Evolutionary conservation across 345 rosid species (phyloP).

Genomic region (Syzygium jambos): DNA sequence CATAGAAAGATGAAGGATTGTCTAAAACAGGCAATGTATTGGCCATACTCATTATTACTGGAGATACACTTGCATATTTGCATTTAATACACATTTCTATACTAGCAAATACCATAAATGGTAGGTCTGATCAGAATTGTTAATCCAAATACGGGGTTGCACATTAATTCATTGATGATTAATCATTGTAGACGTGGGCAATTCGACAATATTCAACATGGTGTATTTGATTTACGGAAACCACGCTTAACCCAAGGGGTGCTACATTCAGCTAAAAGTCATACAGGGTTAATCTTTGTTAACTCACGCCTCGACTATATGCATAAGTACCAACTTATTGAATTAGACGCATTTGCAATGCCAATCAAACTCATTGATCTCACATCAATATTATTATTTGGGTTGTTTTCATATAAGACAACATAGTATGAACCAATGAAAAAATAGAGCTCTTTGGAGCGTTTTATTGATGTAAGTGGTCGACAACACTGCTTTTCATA

Average conservation of each 20-base stretch:
- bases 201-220: no score
- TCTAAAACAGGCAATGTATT: background rate
- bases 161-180: no score
- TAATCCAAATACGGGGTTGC: background rate
- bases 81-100: background rate
- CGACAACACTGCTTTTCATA: background rate
- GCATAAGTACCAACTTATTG: background rate
- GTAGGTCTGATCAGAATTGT: background rate
- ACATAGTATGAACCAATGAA: background rate
- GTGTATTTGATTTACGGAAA: no score
- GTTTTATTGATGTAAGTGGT: background rate
- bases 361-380: background rate
- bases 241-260: no score
- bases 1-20: background rate
- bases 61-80: background rate
- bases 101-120: background rate
- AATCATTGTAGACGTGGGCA: no score
- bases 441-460: background rate
- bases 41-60: background rate
- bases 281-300: no score
- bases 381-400: background rate
- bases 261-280: no score
- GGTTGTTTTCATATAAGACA: background rate
- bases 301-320: background rate
- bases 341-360: background rate